Evolutionary conservation across 345 rosid genomes (phyloP), one percentile per base, ranked within the genome.

Genomic region (Murraya koenigii): DNA sequence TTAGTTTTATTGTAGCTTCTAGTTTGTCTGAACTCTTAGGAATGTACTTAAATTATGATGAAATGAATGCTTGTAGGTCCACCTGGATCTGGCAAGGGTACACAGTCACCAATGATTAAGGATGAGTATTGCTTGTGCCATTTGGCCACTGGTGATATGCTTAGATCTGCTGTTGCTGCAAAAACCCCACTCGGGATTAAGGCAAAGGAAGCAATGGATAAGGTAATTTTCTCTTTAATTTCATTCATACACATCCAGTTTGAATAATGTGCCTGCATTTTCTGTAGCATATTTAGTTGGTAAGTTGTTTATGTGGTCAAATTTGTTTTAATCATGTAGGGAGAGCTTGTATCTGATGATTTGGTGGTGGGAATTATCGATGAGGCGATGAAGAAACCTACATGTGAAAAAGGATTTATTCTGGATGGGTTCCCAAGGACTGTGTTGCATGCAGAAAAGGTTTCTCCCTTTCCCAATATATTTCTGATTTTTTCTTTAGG

Each of bases 151-250:
- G 98, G 98, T 52, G 98, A 95, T 81, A 95, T 95, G 98, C 80
- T 95, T 77, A 88, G 98, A 90, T 94, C 98, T 74, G 95, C 98
- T 75, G 98, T 89, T 78, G 85, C 92, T 79, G 93, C 95, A 38
- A 93, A 93, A 84, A 95, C 97, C 5, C 93, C 98, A 82, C 94
- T 95, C 77, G 98, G 98, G 30, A 69, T 95, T 75, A 95, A 93
- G 88, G 97, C 98, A 36, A 93, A 95, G 83, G 98, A 95, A 83
- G 94, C 98, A 62, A 95, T 95, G 97, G 91, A 95, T 60, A 95
- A 93, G 87, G 98, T 95, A 69, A 63, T 60, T 59, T 65, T 49
- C 15, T 25, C 41, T 54, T 52, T 32, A 32, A 33, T 64, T 64
- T 58, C 61, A 58, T 58, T 36, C 39, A 35, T 59, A 36, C 35